A percentile compares a stretch with the other conserved stretches of the same genome.
Conservation (phyloP, 2,329 filamentous ascomycete genomes). For the Diplodia sapinea region DNA sequence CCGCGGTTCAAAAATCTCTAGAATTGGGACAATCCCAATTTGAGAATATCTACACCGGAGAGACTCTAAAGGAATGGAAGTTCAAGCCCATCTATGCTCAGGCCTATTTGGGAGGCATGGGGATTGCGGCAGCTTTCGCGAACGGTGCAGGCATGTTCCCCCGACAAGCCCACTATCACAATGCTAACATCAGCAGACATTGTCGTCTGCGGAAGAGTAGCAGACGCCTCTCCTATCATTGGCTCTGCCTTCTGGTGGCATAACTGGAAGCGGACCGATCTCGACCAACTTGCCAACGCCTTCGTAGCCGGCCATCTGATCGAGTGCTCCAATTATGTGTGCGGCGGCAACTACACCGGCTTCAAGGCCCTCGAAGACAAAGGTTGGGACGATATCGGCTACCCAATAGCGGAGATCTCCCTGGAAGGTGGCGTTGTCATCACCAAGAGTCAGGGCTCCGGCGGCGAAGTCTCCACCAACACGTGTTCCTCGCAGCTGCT, state of each 20-base stretch:
- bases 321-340: conserved; percentile 53
- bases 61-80: conserved; percentile 45
- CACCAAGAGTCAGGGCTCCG: conserved; percentile 36
- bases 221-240: conserved; percentile 53
- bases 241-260: conserved; percentile 55
- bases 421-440: conserved; percentile 39
- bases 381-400: conserved; percentile 44
- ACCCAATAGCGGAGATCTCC: conserved; percentile 43
- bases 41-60: conserved; percentile 49
- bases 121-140: conserved; percentile 50
- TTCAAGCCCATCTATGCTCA: conserved; percentile 46
- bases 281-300: conserved; percentile 51
- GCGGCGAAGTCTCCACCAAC: conserved; percentile 35
- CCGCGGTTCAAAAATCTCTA: conserved; percentile 44
- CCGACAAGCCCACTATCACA: background rate
- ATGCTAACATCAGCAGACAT: conserved; percentile 42
- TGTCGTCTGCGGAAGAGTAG: conserved; percentile 53
- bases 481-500: conserved; percentile 34
- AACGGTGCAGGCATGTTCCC: conserved; percentile 44
- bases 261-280: conserved; percentile 48
- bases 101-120: conserved; percentile 53
- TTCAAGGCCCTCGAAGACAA: conserved; percentile 48
- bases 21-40: conserved; percentile 46
- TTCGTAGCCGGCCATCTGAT: conserved; percentile 54
- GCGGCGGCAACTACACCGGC: conserved; percentile 52